Base-by-base conservation (phyloP, 495 filamentous ascomycete genomes). In the Penicillium diatomitis region DNA sequence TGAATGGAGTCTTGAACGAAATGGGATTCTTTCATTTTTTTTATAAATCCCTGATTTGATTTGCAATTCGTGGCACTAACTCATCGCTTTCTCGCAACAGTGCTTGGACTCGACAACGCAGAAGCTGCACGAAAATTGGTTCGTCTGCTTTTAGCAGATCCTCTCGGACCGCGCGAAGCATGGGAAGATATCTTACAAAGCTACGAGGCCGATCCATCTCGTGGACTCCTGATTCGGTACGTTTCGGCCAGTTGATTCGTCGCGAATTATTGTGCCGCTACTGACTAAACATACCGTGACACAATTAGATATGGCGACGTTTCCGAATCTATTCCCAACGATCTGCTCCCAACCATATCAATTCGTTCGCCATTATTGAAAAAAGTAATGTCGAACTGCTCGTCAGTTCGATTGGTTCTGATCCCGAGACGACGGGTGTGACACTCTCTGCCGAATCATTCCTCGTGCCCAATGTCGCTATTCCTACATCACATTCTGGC, bases 351-450 rank as follows among this genome's bases (percentile, higher is more conserved):
- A 30, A 80, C 74, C 2, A 67, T 86, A 11, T 69, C 70, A 1
- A 70, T 90, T n/a, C 82, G 86, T 4, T 87, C 88, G 10, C 74
- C 79, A 11, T 67, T 81, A 6, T 64, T 96, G 10, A 79, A 81
- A 73, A 75, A 8, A 75, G 84, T 41, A 83, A 84, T 47, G 56
- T 95, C 8, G 90, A 96, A 64, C 74, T 97, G 20, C 68, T 97
- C 5, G 66, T 96, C n/a, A 79, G 82, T 31, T 75, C 69, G 9
- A 61, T 82, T 10, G 68, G 73, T 34, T 65, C 72, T 3, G 64
- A 66, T 30, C 55, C 61, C 8, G 65, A 67, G 8, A 53, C 58
- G 8, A 61, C 61, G 4, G 66, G 70, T 30, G 70, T 77, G 27
- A 80, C 85, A 28, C 70, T 81, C 7, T 65, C 67, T 6, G 65